Evolutionary conservation across 129 eudicot species (phyloP).

Genomic region (Artemisia annua): DNA sequence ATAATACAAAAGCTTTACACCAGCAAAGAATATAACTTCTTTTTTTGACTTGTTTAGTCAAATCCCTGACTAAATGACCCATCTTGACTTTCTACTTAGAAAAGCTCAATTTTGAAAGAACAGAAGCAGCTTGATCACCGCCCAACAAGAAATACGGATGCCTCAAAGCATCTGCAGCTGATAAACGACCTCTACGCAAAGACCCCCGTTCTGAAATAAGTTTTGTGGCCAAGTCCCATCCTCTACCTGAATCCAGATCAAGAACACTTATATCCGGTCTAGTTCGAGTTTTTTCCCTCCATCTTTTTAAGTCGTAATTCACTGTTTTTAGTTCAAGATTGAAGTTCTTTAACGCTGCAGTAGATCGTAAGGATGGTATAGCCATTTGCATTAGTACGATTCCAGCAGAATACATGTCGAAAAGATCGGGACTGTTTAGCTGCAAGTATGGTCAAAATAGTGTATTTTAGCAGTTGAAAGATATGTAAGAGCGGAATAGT

Average conservation of each 20-base stretch:
- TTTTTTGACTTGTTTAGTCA: constrained; percentile 23
- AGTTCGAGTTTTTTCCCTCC: constrained; percentile 85
- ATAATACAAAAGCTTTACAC: no score
- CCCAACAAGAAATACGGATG: constrained; percentile 98
- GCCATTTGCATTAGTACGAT: constrained; percentile 96
- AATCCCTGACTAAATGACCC: constrained; percentile 1
- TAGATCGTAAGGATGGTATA: constrained; percentile 70
- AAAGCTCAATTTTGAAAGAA: constrained; percentile 75
- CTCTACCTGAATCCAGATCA: constrained; percentile 89
- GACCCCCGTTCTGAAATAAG: constrained; percentile 89
- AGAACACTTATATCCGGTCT: constrained; percentile 82
- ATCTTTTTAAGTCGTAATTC: constrained; percentile 77
- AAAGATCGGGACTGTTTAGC: constrained; percentile 93
- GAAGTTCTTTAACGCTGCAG: constrained; percentile 85
- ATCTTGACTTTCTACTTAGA: constrained; percentile 44
- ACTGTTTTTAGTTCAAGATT: constrained; percentile 67
- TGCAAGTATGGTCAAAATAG: constrained; percentile 33
- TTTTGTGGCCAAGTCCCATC: constrained; percentile 93
- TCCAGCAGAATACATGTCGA: constrained; percentile 97
- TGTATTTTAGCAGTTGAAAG: neutral
- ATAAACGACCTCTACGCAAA: constrained; percentile 73
- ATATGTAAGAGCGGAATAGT: neutral
- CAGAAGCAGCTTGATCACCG: constrained; percentile 97
- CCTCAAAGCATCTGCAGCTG: constrained; percentile 92
- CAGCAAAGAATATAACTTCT: neutral